These are phyloP conservation scores for Aspergillus carbonarius DNA, from an alignment of 2,329 filamentous ascomycete species.

Conservation along the genomic window DNA sequence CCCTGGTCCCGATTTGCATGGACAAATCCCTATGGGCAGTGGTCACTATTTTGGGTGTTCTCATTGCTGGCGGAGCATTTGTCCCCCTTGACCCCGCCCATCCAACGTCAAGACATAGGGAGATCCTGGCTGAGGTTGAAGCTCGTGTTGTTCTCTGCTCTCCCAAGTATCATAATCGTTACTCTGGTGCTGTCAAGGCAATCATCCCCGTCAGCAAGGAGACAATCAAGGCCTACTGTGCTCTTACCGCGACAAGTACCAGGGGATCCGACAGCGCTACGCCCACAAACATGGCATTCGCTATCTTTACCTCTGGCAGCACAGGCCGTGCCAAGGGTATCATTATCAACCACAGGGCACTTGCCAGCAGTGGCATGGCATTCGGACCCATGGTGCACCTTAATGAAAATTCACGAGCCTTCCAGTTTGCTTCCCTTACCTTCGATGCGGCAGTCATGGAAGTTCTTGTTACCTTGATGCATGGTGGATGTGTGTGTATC, in stretches of 20 bases:
- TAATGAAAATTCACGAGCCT: conserved; percentile 28
- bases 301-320: conserved; percentile 39
- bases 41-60: conserved; percentile 33
- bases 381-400: conserved; percentile 29
- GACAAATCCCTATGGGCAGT: conserved; percentile 38
- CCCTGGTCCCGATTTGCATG: conserved; percentile 34
- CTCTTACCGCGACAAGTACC: conserved; percentile 12
- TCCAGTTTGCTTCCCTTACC: conserved; percentile 49
- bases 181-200: conserved; percentile 28
- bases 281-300: conserved; percentile 33
- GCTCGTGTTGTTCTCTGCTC: conserved; percentile 35
- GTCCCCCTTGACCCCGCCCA: conserved; percentile 38
- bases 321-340: conserved; percentile 41
- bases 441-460: conserved; percentile 48
- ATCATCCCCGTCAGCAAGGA: conserved; percentile 35
- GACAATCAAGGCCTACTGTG: conserved; percentile 29
- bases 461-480: conserved; percentile 37
- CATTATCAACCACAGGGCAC: conserved; percentile 35
- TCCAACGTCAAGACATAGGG: conserved; percentile 33
- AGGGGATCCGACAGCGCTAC: conserved; percentile 8
- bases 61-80: conserved; percentile 37
- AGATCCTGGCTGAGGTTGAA: conserved; percentile 32
- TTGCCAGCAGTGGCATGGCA: conserved; percentile 33
- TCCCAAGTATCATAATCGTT: conserved; percentile 31
- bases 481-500: conserved; percentile 51